phyloP scores from a whole-genome alignment of 2,329 filamentous ascomycete species.

The Diaporthe vexans region DNA sequence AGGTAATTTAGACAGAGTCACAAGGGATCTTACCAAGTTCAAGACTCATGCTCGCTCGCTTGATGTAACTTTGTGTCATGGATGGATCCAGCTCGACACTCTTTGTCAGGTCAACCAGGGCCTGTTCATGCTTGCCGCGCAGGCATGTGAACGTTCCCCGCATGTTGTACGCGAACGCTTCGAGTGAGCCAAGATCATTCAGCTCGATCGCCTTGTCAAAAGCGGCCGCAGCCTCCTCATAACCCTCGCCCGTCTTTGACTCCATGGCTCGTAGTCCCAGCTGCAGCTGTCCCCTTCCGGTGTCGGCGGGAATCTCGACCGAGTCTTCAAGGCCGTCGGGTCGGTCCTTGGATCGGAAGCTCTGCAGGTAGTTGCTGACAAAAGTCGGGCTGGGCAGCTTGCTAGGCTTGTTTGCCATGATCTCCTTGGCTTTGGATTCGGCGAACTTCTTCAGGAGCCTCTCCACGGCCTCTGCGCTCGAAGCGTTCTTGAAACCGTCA shows the following conservation, averaged over 20 bases:
- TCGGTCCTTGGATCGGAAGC: constrained; percentile 87
- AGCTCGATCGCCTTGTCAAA: constrained; percentile 92
- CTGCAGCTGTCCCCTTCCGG: constrained; percentile 87
- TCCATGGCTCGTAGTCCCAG: constrained; percentile 85
- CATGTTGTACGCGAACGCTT: constrained; percentile 96
- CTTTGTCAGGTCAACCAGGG: constrained; percentile 88
- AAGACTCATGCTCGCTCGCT: constrained; percentile 97
- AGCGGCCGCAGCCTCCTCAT: constrained; percentile 86
- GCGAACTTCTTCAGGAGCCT: constrained; percentile 96
- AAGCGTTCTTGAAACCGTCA: constrained; percentile 94
- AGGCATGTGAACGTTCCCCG: constrained; percentile 96
- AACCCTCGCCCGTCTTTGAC: constrained; percentile 90
- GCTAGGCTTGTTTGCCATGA: constrained; percentile 86
- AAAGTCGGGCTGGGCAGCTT: constrained; percentile 96
- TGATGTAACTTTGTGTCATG: constrained; percentile 97
- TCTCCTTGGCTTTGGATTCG: constrained; percentile 91
- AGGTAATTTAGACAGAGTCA: neutral
- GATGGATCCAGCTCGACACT: constrained; percentile 90
- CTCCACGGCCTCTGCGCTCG: constrained; percentile 90
- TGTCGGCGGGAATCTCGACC: constrained; percentile 81
- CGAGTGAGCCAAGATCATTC: constrained; percentile 82
- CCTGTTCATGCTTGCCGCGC: constrained; percentile 86
- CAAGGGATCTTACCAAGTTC: constrained; percentile 77
- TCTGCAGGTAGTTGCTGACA: constrained; percentile 98
- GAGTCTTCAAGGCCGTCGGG: constrained; percentile 87